Percentiles rank a stretch among this genome's conserved stretches.
Evolutionary conservation across 83 land plant genomes (phyloP).

Genomic region (Isoetes engelmannii): DNA sequence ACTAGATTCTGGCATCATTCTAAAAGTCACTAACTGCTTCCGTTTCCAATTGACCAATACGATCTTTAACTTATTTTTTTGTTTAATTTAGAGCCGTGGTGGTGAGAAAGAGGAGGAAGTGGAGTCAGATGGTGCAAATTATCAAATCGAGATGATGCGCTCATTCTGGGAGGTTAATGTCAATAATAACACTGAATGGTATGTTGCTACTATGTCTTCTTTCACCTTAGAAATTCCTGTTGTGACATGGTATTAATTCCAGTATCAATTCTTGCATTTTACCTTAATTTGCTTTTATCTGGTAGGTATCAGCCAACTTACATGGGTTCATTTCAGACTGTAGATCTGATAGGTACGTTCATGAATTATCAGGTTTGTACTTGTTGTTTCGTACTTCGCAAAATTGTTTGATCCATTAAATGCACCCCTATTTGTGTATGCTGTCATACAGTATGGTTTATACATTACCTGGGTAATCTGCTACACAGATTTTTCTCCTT

Average conservation of each 20-base stretch:
- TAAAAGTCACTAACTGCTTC: slow-evolving; percentile 93
- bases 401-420: neutral
- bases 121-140: slow-evolving; percentile 94
- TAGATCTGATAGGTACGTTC: slow-evolving; percentile 82
- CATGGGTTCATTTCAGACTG: slow-evolving; percentile 82
- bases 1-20: slow-evolving; percentile 84
- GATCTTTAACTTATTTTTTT: neutral
- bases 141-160: slow-evolving; percentile 98
- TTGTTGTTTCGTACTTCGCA: neutral
- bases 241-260: slow-evolving; percentile 7
- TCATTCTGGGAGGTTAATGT: slow-evolving; percentile 93
- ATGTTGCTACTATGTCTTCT: neutral
- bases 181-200: slow-evolving; percentile 97
- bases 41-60: slow-evolving; percentile 44
- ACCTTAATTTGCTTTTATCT: neutral
- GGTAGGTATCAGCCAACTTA: slow-evolving; percentile 89
- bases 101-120: slow-evolving; percentile 83
- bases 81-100: slow-evolving; percentile 49
- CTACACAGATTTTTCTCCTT: no score
- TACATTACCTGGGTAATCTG: no score
- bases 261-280: neutral
- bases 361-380: slow-evolving; percentile 78
- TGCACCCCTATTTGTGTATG: neutral
- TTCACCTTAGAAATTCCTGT: neutral
- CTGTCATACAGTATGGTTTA: neutral